Percentiles rank a stretch among this genome's conserved stretches.
These are phyloP conservation scores for Fusarium cyanostomum DNA, from an alignment of 2,329 filamentous ascomycete species.

Conservation along the genomic window DNA sequence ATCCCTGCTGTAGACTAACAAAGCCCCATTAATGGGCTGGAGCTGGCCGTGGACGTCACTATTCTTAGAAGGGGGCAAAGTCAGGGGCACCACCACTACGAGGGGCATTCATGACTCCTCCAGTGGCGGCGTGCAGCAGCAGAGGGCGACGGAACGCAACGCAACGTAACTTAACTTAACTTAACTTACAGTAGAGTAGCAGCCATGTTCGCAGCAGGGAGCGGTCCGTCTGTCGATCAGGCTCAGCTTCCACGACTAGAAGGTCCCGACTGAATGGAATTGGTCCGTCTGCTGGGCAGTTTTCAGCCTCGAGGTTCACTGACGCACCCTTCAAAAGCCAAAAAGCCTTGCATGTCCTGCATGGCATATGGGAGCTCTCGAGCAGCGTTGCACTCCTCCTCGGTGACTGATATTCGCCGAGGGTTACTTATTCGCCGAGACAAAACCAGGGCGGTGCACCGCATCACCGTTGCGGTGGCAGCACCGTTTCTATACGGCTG, in stretches of 20 bases:
- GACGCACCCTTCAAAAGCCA: constrained; percentile 29
- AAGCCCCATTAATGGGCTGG: constrained; percentile 9
- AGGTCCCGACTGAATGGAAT: constrained; percentile 21
- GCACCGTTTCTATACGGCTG: constrained; percentile 2
- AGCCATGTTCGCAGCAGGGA: constrained; percentile 38
- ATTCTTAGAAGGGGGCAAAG: constrained; percentile 45
- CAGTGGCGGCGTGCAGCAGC: constrained; percentile 7
- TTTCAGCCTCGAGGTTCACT: constrained; percentile 14
- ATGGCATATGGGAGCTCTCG: neutral
- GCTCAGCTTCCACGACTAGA: constrained; percentile 14
- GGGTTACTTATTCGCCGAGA: constrained; percentile 12
- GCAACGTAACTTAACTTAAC: neutral
- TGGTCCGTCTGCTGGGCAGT: neutral
- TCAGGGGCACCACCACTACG: constrained; percentile 42
- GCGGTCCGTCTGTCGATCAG: constrained; percentile 41
- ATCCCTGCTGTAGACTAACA: constrained; percentile 26
- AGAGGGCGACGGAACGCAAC: neutral
- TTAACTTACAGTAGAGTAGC: constrained; percentile 1
- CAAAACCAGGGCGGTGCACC: constrained; percentile 23
- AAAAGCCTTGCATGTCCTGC: constrained; percentile 15
- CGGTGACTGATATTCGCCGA: neutral
- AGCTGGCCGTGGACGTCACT: constrained; percentile 18
- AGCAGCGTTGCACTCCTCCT: constrained; percentile 4
- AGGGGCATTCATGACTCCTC: constrained; percentile 14
- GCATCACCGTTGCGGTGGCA: too few relatives aligned